These are phyloP conservation scores for Bruguiera gymnorhiza DNA, from an alignment of 345 rosid genomes.

Conservation along the genomic window DNA sequence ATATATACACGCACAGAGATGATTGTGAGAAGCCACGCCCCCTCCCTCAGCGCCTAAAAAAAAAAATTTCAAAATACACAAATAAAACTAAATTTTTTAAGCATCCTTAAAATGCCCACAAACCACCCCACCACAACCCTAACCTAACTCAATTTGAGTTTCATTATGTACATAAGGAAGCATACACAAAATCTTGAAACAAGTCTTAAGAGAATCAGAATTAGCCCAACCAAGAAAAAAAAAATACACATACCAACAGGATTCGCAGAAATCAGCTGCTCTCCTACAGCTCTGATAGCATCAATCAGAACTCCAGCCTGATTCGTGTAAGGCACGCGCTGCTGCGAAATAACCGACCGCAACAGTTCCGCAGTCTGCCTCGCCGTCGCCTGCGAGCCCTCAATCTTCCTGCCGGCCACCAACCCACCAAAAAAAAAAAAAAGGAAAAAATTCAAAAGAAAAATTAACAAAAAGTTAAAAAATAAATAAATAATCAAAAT, in stretches of 20 bases:
- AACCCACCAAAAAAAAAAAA: background rate
- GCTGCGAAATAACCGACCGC: constrained; percentile 86
- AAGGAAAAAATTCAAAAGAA: background rate
- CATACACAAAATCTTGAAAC: background rate
- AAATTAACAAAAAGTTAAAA: background rate
- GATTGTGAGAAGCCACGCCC: too few relatives aligned
- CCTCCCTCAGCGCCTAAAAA: too few relatives aligned
- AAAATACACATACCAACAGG: constrained; percentile 63
- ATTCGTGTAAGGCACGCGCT: constrained; percentile 70
- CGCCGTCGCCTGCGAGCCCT: constrained; percentile 94
- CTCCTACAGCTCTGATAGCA: constrained; percentile 77
- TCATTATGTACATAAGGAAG: background rate
- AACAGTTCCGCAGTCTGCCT: constrained; percentile 78
- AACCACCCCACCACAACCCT: too few relatives aligned
- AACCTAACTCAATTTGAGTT: background rate
- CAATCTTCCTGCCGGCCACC: constrained; percentile 64
- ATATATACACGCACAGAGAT: too few relatives aligned
- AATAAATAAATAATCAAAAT: background rate
- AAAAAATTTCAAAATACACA: too few relatives aligned
- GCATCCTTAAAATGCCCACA: too few relatives aligned
- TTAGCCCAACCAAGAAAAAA: background rate
- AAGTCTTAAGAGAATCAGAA: background rate
- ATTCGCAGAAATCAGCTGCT: constrained; percentile 78
- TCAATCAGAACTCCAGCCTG: constrained; percentile 84
- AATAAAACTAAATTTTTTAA: too few relatives aligned